Evolutionary conservation across 352 stramenopile species (phyloP).

Genomic region (Pythium coloratum): DNA sequence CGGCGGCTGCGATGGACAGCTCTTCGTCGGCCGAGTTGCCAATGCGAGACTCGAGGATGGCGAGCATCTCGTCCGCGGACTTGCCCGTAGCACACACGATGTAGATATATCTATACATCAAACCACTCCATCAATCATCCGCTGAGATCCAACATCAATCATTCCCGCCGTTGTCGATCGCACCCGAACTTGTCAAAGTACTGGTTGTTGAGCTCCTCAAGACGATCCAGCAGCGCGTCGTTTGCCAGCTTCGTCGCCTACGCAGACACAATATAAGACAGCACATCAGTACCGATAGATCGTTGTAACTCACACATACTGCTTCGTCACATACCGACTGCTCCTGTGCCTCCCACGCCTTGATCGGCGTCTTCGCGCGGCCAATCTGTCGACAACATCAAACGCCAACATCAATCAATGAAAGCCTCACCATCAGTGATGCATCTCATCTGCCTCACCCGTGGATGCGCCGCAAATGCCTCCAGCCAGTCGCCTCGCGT

Average conservation of each 20-base stretch:
- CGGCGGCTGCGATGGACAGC: slow-evolving; percentile 53
- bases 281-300: background rate
- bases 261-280: background rate
- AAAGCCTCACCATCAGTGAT: background rate
- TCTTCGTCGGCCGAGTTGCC: slow-evolving; percentile 45
- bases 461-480: slow-evolving; percentile 66
- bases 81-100: slow-evolving; percentile 83
- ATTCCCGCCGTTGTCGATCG: background rate
- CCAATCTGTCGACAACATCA: slow-evolving; percentile 45
- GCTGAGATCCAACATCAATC: background rate
- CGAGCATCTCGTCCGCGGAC: slow-evolving; percentile 71
- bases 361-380: slow-evolving; percentile 61
- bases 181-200: slow-evolving; percentile 76
- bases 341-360: slow-evolving; percentile 73
- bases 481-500: slow-evolving; percentile 62
- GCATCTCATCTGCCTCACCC: slow-evolving; percentile 25
- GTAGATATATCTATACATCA: slow-evolving; percentile 62
- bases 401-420: background rate
- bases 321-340: slow-evolving; percentile 41
- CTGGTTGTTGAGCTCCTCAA: slow-evolving; percentile 62
- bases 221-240: slow-evolving; percentile 48
- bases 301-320: no score
- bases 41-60: slow-evolving; percentile 61
- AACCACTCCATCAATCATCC: background rate
- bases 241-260: slow-evolving; percentile 58